Evolutionary conservation across 306 rosid species (phyloP).

Genomic region (Ormosia emarginata): DNA sequence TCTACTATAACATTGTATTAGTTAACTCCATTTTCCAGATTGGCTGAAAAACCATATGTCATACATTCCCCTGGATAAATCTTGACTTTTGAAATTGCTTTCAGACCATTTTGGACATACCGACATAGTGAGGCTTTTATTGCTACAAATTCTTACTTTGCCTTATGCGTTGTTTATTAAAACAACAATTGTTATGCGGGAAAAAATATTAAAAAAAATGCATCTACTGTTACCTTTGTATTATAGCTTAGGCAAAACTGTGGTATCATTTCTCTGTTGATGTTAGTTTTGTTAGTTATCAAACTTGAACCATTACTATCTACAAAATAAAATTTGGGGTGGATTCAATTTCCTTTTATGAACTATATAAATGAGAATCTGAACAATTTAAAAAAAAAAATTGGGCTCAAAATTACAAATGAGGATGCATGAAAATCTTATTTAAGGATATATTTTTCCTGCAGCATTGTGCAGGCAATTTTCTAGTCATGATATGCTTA

Average conservation of each 20-base stretch:
- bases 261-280: not conserved
- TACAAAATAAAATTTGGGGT: not conserved
- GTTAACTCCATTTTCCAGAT: not conserved
- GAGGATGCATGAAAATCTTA: not conserved
- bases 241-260: slow-evolving; percentile 43
- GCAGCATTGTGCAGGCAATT: not conserved
- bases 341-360: not conserved
- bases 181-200: slow-evolving; percentile 25
- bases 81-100: slow-evolving; percentile 40
- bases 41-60: not conserved
- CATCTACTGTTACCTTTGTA: slow-evolving; percentile 25
- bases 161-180: not conserved
- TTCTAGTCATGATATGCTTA: not conserved
- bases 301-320: not conserved
- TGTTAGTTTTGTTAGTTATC: not conserved
- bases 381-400: not conserved
- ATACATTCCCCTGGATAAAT: not conserved
- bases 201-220: slow-evolving; percentile 13
- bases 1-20: not conserved
- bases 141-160: not conserved
- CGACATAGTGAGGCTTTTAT: not conserved
- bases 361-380: not conserved
- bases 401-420: not conserved
- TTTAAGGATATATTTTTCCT: not conserved
- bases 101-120: not conserved